phyloP scores from a whole-genome alignment of 163 green algal genomes.

The Chlorella variabilis region DNA sequence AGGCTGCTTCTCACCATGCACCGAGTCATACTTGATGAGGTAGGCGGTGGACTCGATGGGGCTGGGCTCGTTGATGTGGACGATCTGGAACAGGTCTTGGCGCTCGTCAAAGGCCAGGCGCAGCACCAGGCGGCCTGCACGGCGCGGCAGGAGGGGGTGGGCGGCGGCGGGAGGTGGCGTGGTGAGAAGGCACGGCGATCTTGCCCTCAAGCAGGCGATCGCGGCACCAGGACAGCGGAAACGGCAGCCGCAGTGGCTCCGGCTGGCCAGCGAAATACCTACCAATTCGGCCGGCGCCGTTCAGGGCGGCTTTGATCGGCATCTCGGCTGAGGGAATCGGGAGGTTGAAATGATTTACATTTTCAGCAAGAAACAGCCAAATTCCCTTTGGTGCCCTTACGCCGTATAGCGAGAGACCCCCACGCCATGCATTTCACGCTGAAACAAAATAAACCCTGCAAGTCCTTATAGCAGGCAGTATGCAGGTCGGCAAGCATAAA shows the following conservation, averaged over 20 bases:
- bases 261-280: too few species aligned
- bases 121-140: slow-evolving; percentile 69
- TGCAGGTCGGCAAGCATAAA: too few species aligned
- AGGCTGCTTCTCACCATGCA: slow-evolving; percentile 62
- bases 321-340: background rate
- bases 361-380: too few species aligned
- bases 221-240: too few species aligned
- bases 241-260: too few species aligned
- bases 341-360: background rate
- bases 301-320: slow-evolving; percentile 55
- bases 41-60: slow-evolving; percentile 74
- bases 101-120: slow-evolving; percentile 46
- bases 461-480: too few species aligned
- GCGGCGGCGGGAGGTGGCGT: background rate
- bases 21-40: slow-evolving; percentile 84
- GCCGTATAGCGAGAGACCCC: too few species aligned
- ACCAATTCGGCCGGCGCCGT: slow-evolving; percentile 81
- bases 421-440: too few species aligned
- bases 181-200: too few species aligned
- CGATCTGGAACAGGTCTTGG: slow-evolving; percentile 65
- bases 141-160: background rate
- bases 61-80: slow-evolving; percentile 83
- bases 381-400: too few species aligned
- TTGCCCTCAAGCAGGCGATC: too few species aligned
- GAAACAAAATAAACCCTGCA: too few species aligned